Base-by-base conservation (phyloP, 345 rosid species). In the Punica granatum region DNA sequence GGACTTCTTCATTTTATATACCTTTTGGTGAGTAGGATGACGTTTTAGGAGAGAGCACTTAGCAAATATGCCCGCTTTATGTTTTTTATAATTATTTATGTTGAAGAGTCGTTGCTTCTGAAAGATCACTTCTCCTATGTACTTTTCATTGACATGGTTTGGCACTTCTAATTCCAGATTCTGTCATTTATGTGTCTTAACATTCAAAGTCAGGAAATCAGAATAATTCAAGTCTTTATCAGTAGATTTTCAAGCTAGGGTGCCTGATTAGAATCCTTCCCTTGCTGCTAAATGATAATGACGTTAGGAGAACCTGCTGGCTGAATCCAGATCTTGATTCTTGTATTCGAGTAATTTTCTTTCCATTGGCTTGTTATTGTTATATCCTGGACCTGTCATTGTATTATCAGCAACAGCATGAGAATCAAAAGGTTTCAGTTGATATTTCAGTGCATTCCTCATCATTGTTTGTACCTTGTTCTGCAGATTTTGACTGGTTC, bases 401-500 rank as follows among this genome's bases (percentile, higher is more conserved):
- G 59, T 13, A 10, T 53, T 53, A 53, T 23, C 11, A 53, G 13
- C 56, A 49, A 19, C 1, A 49, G 56, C 56, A 6, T n/a, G 19
- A 43, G 15, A 13, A 42, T 4, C 13, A 13, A 43, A 12, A 43
- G n/a, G n/a, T n/a, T n/a, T 43, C 25, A 48, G 54, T 48, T 18
- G 21, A 21, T 48, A 15, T 18, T 19, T 63, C 41, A 51, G 42
- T 69, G 42, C 64, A 64, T 37, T 67, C 67, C 41, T 19, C 41
- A 31, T 16, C 43, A 10, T 61, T 35, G 8, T 69, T 30, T 63
- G 72, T 65, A 42, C 63, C 68, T 58, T 72, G 48, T 74, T 31
- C 66, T 61, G 72, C 89, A 91, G 98, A 84, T 94, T 60, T 71
- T 94, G 77, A 91, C 96, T 68, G 96, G 98, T 70, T 94, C 99